These are phyloP conservation scores for Parathielavia hyrcaniae DNA, from an alignment of 495 filamentous ascomycete genomes.

Conservation along the genomic window DNA sequence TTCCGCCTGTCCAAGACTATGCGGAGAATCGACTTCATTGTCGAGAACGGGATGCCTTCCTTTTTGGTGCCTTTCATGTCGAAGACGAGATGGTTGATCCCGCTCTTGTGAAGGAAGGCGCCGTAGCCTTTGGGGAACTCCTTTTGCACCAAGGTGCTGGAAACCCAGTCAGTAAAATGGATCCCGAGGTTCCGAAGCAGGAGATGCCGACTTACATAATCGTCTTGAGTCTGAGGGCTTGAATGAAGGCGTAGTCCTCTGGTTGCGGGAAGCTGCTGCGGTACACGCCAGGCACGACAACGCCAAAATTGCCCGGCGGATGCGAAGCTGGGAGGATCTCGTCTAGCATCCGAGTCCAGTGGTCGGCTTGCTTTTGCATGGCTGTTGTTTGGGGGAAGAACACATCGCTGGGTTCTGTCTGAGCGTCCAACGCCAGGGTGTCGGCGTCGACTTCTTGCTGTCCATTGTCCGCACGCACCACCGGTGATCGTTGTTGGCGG, in stretches of 20 bases:
- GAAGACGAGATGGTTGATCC: constrained; percentile 63
- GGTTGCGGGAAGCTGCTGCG: constrained; percentile 67
- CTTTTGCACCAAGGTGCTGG: constrained; percentile 69
- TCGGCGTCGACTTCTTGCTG: constrained; percentile 8
- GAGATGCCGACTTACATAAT: constrained; percentile 53
- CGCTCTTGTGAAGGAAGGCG: constrained; percentile 53
- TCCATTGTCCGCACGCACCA: constrained; percentile 1
- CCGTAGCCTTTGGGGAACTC: constrained; percentile 51
- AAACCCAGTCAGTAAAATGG: constrained; percentile 21
- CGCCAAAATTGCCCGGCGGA: constrained; percentile 59
- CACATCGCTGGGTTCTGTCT: constrained; percentile 7
- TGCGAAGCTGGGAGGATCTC: constrained; percentile 21
- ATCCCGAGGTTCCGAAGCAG: neutral
- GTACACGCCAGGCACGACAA: constrained; percentile 61
- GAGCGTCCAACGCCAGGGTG: neutral
- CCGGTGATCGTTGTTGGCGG: constrained; percentile 20
- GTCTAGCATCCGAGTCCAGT: constrained; percentile 1
- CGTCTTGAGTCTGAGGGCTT: constrained; percentile 60
- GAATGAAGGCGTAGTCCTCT: constrained; percentile 59
- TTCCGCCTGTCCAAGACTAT: constrained; percentile 60
- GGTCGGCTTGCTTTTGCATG: neutral
- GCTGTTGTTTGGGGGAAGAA: constrained; percentile 14
- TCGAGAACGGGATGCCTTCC: constrained; percentile 50
- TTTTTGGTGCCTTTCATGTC: constrained; percentile 75
- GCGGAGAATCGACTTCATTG: constrained; percentile 57